Conservation (phyloP, 257 asterid genomes). For the Phtheirospermum japonicum region DNA sequence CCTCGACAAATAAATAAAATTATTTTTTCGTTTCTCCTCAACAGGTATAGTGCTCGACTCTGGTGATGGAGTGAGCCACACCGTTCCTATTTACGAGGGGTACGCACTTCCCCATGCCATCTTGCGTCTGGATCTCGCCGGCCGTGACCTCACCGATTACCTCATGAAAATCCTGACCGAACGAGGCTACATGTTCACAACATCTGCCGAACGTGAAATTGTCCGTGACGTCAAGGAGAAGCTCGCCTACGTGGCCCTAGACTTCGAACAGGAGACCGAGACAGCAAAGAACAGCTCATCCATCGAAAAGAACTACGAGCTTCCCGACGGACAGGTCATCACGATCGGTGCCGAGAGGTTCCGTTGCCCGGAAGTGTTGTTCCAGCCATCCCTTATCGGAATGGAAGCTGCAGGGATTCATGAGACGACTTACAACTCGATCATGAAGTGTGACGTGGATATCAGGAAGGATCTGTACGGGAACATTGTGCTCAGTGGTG, state of each 20-base stretch:
- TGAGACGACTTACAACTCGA: too few relatives aligned
- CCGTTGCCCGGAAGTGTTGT: too few relatives aligned
- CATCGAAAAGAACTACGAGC: constrained; percentile 34
- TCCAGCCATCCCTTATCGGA: background rate
- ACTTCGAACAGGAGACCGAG: constrained; percentile 34
- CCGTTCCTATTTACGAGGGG: constrained; percentile 37
- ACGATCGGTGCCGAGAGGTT: too few relatives aligned
- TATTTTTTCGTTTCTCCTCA: too few relatives aligned
- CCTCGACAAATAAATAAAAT: too few relatives aligned
- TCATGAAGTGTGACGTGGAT: too few relatives aligned
- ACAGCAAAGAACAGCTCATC: constrained; percentile 34
- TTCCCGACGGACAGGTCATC: too few relatives aligned
- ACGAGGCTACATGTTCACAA: constrained; percentile 43
- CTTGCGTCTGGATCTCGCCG: too few relatives aligned
- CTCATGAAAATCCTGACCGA: constrained; percentile 40
- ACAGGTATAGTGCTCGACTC: constrained; percentile 36
- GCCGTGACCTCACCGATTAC: constrained; percentile 37
- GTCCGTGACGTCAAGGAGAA: constrained; percentile 42
- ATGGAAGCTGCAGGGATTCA: background rate
- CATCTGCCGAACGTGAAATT: constrained; percentile 38
- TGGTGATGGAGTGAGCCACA: constrained; percentile 41
- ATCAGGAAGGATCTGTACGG: too few relatives aligned
- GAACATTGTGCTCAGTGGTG: too few relatives aligned
- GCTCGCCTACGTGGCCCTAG: constrained; percentile 36
- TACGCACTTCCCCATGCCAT: too few relatives aligned